These are phyloP conservation scores for Cladorrhinum samala DNA, from an alignment of 495 filamentous ascomycete species.

Conservation along the genomic window DNA sequence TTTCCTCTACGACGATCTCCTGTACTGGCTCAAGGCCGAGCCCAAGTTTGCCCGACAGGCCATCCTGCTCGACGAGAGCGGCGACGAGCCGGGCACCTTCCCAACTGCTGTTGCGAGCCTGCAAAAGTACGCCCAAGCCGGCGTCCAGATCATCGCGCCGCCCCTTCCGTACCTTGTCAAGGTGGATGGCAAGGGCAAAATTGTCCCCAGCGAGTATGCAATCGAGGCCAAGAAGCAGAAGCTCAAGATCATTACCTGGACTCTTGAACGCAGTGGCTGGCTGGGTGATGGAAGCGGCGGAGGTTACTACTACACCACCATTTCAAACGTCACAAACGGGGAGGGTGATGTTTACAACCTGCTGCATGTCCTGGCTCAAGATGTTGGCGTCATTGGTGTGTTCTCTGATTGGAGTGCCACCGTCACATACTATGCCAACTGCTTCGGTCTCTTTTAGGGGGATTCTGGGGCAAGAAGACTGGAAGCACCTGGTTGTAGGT, in stretches of 20 bases:
- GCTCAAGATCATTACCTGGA: conserved; percentile 55
- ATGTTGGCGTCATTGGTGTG: conserved; percentile 50
- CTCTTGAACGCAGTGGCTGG: conserved; percentile 53
- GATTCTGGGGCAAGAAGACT: no score
- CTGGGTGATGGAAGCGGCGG: conserved; percentile 37
- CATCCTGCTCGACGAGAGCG: conserved; percentile 52
- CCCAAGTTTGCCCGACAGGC: conserved; percentile 52
- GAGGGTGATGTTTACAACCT: conserved; percentile 55
- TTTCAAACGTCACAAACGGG: conserved; percentile 44
- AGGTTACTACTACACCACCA: conserved; percentile 51
- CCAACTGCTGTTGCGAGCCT: conserved; percentile 42
- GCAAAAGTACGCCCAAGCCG: conserved; percentile 36
- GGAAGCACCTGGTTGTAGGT: no score
- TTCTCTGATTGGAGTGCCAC: conserved; percentile 60
- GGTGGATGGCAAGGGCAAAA: conserved; percentile 27
- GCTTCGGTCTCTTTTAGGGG: conserved; percentile 45
- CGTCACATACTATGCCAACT: conserved; percentile 58
- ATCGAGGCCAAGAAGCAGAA: conserved; percentile 46
- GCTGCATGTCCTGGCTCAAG: conserved; percentile 49
- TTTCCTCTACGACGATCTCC: conserved; percentile 53
- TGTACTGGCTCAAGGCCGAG: conserved; percentile 55
- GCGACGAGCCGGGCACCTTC: conserved; percentile 40
- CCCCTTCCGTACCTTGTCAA: conserved; percentile 39
- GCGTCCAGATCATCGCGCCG: conserved; percentile 39
- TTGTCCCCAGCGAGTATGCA: conserved; percentile 39